phyloP scores from a whole-genome alignment of 2,329 filamentous ascomycete genomes.

The Orbilia quercus region DNA sequence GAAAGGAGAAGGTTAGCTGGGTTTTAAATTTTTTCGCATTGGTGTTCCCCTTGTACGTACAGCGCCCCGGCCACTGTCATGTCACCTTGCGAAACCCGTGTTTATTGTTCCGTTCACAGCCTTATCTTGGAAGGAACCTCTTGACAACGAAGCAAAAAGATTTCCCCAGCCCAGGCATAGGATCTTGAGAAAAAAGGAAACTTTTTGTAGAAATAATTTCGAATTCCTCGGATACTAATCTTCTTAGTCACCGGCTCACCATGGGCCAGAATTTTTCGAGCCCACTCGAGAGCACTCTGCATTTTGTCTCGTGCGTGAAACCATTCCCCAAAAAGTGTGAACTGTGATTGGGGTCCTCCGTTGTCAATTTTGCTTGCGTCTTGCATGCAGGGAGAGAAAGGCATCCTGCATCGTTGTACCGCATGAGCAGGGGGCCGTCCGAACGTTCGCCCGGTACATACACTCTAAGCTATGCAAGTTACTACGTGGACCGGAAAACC shows the following conservation, averaged over 20 bases:
- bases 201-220: slow-evolving; percentile 36
- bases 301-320: slow-evolving; percentile 28
- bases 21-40: background rate
- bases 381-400: slow-evolving; percentile 52
- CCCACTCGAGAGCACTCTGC: slow-evolving; percentile 27
- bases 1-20: slow-evolving; percentile 49
- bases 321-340: slow-evolving; percentile 43
- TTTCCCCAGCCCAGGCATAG: too few relatives aligned
- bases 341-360: slow-evolving; percentile 35
- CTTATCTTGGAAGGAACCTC: slow-evolving; percentile 34
- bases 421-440: slow-evolving; percentile 40
- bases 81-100: slow-evolving; percentile 33
- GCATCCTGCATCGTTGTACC: slow-evolving; percentile 55
- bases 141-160: slow-evolving; percentile 7
- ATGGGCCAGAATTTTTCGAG: slow-evolving; percentile 30
- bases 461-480: too few relatives aligned
- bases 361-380: slow-evolving; percentile 41
- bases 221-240: slow-evolving; percentile 51
- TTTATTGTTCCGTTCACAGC: slow-evolving; percentile 34
- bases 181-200: slow-evolving; percentile 31
- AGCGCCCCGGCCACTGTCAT: slow-evolving; percentile 41
- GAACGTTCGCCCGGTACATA: slow-evolving; percentile 15
- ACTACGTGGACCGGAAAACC: slow-evolving; percentile 21
- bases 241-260: slow-evolving; percentile 46
- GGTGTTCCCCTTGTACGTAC: slow-evolving; percentile 16